Evolutionary conservation across 441 rosid species (phyloP).

Genomic region (Brassica balearica): DNA sequence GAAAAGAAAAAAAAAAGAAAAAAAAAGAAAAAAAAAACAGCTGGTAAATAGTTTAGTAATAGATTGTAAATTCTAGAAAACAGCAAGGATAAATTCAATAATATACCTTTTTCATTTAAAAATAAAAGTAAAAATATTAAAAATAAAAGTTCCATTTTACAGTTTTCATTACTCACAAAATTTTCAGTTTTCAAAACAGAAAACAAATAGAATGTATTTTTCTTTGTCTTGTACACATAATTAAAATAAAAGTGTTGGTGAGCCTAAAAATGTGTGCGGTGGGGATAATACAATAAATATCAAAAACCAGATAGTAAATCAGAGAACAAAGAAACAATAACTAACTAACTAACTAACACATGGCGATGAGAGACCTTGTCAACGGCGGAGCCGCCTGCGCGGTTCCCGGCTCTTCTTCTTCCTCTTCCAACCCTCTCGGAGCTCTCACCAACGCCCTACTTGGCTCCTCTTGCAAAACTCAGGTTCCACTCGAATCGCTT

Average conservation of each 20-base stretch:
- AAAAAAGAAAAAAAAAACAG: too few species aligned
- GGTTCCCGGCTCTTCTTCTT: constrained; percentile 15
- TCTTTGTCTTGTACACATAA: too few species aligned
- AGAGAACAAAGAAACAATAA: too few species aligned
- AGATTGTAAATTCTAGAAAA: too few species aligned
- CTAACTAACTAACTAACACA: constrained; percentile 22
- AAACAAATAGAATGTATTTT: neutral
- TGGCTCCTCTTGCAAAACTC: constrained; percentile 89
- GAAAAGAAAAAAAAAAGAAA: too few species aligned
- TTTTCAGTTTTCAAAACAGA: too few species aligned
- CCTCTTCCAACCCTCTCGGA: constrained; percentile 15
- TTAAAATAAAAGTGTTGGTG: constrained; percentile 4
- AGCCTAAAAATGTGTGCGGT: constrained; percentile 28
- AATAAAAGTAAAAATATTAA: too few species aligned
- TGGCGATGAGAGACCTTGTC: constrained; percentile 97
- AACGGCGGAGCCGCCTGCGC: constrained; percentile 96
- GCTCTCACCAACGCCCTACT: constrained; percentile 88
- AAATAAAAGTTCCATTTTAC: neutral
- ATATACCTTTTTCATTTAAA: too few species aligned
- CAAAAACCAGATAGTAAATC: too few species aligned
- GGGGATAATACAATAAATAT: neutral
- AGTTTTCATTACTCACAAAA: too few species aligned
- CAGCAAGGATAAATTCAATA: too few species aligned
- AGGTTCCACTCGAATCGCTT: constrained; percentile 37
- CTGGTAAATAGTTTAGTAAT: too few species aligned